Evolutionary conservation across 768 basidiomycete genomes (phyloP), one percentile per base, ranked within the genome.

Genomic region (Pulveroboletus sp.): DNA sequence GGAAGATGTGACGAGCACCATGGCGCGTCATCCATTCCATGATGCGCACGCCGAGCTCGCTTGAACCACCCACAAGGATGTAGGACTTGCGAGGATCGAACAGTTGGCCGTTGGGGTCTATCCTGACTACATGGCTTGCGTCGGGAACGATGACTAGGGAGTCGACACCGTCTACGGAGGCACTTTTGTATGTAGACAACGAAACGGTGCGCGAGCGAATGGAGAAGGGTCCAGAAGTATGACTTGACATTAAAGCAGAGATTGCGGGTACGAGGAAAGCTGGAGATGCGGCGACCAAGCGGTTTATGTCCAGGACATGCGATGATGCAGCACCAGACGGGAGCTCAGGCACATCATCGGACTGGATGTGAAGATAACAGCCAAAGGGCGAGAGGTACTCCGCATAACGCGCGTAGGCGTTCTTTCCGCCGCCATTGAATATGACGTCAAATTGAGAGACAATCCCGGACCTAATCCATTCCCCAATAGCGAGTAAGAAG

Each of bases 21-120:
- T 51, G 69, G 16, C 54, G 50, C 5, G 50, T 61, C 68, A 70
- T 71, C 68, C 68, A 70, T 23, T 65, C 57, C 5, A 68, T 57
- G 14, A 70, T 57, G 24, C 59, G 58, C 11, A 60, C 59, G n/a
- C 59, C 59, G 11, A 60, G 59, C 11, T 60, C 59, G 12, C 59
- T 60, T 23, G 59, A 57, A 12, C 59, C 59, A 14, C 59, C 59
- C 4, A 60, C 41, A 4, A 60, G 59, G 3, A 60, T 44, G 40
- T 61, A 60, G 7, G 59, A 60, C 24, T 60, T 60, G 55, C 59
- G 57, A 17, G 68, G 60, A 38, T 69, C 51, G 41, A 70, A 69
- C 12, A 70, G 50, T 41, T 67, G 61, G 14, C 58, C 57, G 2
- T 51, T 27, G 11, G 64, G 60, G 26, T 67, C 63, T 20, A 65